Evolutionary conservation across 495 filamentous ascomycete species (phyloP).

Genomic region (Xylaria acuta): DNA sequence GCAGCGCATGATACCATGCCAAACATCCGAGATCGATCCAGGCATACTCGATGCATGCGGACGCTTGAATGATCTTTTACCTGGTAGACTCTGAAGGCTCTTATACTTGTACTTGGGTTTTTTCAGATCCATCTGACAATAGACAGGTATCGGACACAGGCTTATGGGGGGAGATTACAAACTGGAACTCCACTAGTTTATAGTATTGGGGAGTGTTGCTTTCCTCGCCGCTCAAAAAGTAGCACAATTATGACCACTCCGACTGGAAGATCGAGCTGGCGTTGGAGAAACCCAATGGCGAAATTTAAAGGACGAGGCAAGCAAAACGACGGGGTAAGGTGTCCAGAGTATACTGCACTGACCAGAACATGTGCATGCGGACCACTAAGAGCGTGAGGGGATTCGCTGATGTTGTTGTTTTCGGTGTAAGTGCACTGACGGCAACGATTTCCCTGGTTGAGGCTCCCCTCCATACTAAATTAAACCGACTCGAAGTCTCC

Average conservation of each 20-base stretch:
- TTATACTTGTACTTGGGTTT: background rate
- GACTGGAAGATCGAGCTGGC: background rate
- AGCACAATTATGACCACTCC: background rate
- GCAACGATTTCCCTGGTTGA: slow-evolving; percentile 12
- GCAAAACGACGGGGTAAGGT: slow-evolving; percentile 6
- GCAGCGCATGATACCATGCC: slow-evolving; percentile 17
- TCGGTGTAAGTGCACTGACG: slow-evolving; percentile 14
- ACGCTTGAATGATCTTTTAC: background rate
- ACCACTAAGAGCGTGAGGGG: slow-evolving; percentile 4
- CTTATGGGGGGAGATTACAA: background rate
- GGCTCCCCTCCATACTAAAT: slow-evolving; percentile 11
- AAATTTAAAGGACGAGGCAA: slow-evolving; percentile 4
- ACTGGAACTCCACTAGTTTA: background rate
- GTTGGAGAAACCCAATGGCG: slow-evolving; percentile 7
- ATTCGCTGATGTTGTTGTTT: slow-evolving; percentile 14
- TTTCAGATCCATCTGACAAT: slow-evolving; percentile 1
- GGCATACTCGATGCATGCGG: slow-evolving; percentile 17
- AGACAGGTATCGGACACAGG: background rate
- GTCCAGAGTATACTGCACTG: background rate
- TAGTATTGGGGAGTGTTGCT: background rate
- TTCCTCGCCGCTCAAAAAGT: slow-evolving; percentile 1
- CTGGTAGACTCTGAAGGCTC: slow-evolving; percentile 1
- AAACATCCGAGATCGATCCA: slow-evolving; percentile 23
- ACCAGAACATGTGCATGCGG: background rate
- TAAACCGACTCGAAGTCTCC: slow-evolving; percentile 11